Base-by-base conservation (phyloP, 192 early-diverging fungal species). In the Pilaira anomala region DNA sequence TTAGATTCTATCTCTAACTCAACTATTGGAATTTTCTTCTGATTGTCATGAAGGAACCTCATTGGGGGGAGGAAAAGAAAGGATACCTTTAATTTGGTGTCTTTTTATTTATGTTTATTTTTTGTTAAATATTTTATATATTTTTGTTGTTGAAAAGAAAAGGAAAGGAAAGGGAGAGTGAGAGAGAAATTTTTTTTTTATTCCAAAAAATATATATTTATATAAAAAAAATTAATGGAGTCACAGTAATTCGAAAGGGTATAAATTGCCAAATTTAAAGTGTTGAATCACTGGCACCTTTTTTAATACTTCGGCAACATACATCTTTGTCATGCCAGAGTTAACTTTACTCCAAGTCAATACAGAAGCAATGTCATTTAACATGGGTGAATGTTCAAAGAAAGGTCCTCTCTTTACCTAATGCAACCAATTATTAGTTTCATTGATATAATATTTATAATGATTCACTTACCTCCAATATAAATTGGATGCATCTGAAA, bases 281-380 rank as follows among this genome's bases (percentile, higher is more conserved):
- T 98, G 96, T 77, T 98, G 96, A 76, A 97, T 93, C 19, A 98
- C 93, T 2, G 96, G 96, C 39, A 96, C 83, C 72, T 98, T 98
- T 29, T 85, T 86, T 16, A 93, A 71, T 1, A 92, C 96, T 59
- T 98, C 95, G 0, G 88, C 94, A 18, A 82, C 71, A 83, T 92
- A 97, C 94, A 97, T 96, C 71, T 96, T 98, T 46, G 89, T 66
- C 87, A 97, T 87, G 11, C 95, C 96, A 14, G 80, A 62, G 57
- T 95, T 91, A 22, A 98, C 90, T 78, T 98, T 98, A 29, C 78
- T 75, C 95, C 95, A 97, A 16, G 77, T 83, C 53, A 87, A 88
- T 25, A 93, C 95, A 21, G 82, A 89, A 53, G 90, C 89, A 53
- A 98, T 95, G 72, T 98, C 93, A 73, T 92, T 87, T 22, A 97